phyloP scores from a whole-genome alignment of 2,329 filamentous ascomycete species.

The Sarocladium strictum region DNA sequence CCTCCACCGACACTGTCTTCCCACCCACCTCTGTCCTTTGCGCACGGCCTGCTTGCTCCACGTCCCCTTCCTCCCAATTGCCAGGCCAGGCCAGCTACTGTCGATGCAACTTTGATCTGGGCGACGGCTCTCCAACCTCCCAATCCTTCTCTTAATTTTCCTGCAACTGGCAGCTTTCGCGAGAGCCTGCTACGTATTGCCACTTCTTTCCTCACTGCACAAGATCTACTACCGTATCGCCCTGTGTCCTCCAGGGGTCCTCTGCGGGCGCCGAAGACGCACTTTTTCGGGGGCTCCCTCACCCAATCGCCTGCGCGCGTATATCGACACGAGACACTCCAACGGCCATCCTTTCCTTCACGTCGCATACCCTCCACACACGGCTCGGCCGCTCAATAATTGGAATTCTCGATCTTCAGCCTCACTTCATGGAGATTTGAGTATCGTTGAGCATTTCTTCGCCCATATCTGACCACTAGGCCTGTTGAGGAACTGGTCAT shows the following conservation, averaged over 20 bases:
- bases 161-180: not conserved
- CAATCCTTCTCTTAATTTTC: not conserved
- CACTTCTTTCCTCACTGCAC: not conserved
- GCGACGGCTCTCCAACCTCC: not conserved
- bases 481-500: slow-evolving; percentile 5
- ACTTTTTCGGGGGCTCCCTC: slow-evolving; percentile 4
- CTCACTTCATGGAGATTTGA: not conserved
- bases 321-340: not conserved
- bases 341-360: not conserved
- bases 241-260: not conserved
- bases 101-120: not conserved
- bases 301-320: not conserved
- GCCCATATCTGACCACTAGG: not conserved
- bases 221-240: not conserved
- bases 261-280: not conserved
- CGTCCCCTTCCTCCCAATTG: slow-evolving; percentile 7
- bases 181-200: not conserved
- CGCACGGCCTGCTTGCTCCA: slow-evolving; percentile 2
- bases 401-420: not conserved
- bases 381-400: not conserved
- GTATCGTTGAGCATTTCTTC: not conserved
- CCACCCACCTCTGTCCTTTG: not conserved
- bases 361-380: slow-evolving; percentile 5
- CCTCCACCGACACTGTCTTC: not conserved
- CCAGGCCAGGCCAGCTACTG: not conserved